Evolutionary conservation across 2,329 filamentous ascomycete genomes (phyloP), one percentile per base, ranked within the genome.

Genomic region (Alternaria sp.): DNA sequence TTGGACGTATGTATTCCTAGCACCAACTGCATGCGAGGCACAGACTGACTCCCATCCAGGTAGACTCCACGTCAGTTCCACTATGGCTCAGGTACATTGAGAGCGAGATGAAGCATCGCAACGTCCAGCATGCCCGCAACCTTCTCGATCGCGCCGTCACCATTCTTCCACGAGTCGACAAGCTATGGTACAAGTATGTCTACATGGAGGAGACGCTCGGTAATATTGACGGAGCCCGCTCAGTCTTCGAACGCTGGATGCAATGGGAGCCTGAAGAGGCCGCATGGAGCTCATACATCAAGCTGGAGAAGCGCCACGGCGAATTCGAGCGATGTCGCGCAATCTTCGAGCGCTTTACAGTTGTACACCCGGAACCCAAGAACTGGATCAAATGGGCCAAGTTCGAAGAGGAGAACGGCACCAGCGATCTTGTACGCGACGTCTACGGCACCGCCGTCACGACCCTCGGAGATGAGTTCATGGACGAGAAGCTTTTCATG

Each of bases 151-250:
- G 95, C 57, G 94, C 95, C n/a, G 92, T 98, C 54, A 93, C 93
- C 1, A 92, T 96, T 57, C 83, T 97, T 40, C 95, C 95, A 5
- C 86, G 95, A 59, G 88, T 98, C 41, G 93, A 98, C 78, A 98
- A 98, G 84, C 83, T 99, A 34, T 99, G 95, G 95, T 99, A 97
- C 84, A 98, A 98, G 79, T 99, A 97, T 83, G 93, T 97, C 27
- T 97, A 97, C 78, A 96, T 97, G 91, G 94, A 98, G 82, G 95
- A 99, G 85, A 98, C 94, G 81, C 86, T 99, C 56, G 93, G 93
- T 7, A 97, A 99, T 73, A 90, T 99, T 50, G 89, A 94, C 3
- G 95, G 94, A 36, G 96, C 93, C 3, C 85, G 95, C 60, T 92
- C 97, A 71, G 92, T 98, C 0, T 99, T 98, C 77, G 95, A 99